These are phyloP conservation scores for Kalmusia sp. DNA, from an alignment of 2,329 filamentous ascomycete genomes.

Conservation along the genomic window DNA sequence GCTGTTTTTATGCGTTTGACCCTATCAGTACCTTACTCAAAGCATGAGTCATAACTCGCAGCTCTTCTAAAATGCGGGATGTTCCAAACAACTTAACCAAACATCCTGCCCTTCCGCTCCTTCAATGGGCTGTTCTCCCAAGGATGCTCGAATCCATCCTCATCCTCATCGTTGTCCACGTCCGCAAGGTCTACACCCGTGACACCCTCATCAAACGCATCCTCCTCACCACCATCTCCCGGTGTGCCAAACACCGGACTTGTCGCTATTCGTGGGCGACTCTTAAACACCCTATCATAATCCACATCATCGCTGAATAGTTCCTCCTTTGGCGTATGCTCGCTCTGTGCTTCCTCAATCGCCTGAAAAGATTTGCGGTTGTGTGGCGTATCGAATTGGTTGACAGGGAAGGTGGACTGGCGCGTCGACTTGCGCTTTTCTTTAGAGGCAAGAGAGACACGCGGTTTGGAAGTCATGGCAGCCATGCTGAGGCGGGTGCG, in stretches of 20 bases:
- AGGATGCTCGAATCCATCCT: slow-evolving; percentile 29
- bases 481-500: slow-evolving; percentile 85
- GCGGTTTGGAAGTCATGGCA: slow-evolving; percentile 54
- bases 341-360: slow-evolving; percentile 33
- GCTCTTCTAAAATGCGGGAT: no score
- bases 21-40: no score
- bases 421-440: slow-evolving; percentile 28
- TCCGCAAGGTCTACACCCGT: slow-evolving; percentile 40
- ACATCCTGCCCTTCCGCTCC: slow-evolving; percentile 13
- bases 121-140: slow-evolving; percentile 43
- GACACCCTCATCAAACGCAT: slow-evolving; percentile 32
- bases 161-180: slow-evolving; percentile 36
- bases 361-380: slow-evolving; percentile 36
- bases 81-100: no score
- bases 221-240: slow-evolving; percentile 12
- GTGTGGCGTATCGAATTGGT: slow-evolving; percentile 63
- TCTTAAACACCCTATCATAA: slow-evolving; percentile 84
- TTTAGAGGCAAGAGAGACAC: slow-evolving; percentile 27
- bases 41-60: background rate
- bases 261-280: slow-evolving; percentile 77
- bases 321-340: slow-evolving; percentile 67
- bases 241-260: slow-evolving; percentile 65
- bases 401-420: slow-evolving; percentile 56
- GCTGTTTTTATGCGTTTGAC: background rate
- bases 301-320: slow-evolving; percentile 76